Percentiles rank a stretch among this genome's conserved stretches.
These are phyloP conservation scores for Diaporthe aspalathi DNA, from an alignment of 2,329 filamentous ascomycete species.

Conservation along the genomic window DNA sequence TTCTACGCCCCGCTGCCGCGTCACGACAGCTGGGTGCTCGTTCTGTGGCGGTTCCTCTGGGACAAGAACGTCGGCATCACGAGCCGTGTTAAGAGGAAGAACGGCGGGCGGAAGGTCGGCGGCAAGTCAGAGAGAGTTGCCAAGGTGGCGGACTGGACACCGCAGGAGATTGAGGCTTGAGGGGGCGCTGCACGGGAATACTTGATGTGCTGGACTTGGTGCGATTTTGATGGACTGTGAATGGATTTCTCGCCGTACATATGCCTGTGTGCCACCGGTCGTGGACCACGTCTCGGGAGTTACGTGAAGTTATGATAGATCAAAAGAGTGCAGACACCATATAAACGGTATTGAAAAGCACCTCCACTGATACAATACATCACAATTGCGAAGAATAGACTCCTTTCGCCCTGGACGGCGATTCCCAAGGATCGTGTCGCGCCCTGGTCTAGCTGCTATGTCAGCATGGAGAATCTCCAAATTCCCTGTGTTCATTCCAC, in stretches of 20 bases:
- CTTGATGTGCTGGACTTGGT: neutral
- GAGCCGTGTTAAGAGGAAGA: conserved; percentile 91
- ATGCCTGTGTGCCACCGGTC: neutral
- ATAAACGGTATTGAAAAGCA: neutral
- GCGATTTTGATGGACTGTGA: conserved; percentile 2
- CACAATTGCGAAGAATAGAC: neutral
- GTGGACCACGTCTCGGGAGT: neutral
- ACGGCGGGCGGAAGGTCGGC: conserved; percentile 75
- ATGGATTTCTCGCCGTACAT: conserved; percentile 24
- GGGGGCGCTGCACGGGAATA: neutral
- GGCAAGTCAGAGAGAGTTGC: conserved; percentile 51
- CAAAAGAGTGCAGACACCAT: neutral
- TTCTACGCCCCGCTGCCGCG: conserved; percentile 91
- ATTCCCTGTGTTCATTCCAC: neutral
- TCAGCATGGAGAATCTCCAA: conserved; percentile 5
- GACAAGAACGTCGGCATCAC: conserved; percentile 90
- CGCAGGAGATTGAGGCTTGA: conserved; percentile 76
- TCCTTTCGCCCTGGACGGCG: neutral
- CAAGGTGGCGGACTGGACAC: conserved; percentile 69
- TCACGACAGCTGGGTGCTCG: conserved; percentile 91
- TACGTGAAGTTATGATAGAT: conserved; percentile 11
- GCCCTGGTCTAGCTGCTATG: conserved; percentile 3
- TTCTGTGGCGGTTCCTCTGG: conserved; percentile 95
- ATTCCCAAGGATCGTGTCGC: neutral
- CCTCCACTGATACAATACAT: neutral